A percentile compares a stretch with the other conserved stretches of the same genome.
phyloP scores from a whole-genome alignment of 2,329 filamentous ascomycete genomes.

The Alternaria sp. region DNA sequence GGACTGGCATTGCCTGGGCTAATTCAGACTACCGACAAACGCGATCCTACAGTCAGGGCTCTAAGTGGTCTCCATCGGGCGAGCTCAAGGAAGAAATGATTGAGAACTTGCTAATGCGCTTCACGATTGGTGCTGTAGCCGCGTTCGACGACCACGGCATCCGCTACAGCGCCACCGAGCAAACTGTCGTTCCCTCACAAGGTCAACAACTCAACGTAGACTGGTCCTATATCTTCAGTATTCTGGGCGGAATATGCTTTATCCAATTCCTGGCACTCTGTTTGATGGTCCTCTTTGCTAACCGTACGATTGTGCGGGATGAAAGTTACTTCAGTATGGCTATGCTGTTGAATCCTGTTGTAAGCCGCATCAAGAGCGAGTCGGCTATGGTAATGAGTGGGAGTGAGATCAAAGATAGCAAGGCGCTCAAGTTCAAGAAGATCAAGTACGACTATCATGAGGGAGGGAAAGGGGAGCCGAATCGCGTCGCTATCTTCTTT shows the following conservation, averaged over 20 bases:
- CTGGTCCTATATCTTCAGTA: slow-evolving; percentile 36
- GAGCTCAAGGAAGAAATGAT: slow-evolving; percentile 16
- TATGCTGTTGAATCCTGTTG: slow-evolving; percentile 43
- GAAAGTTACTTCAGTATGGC: slow-evolving; percentile 45
- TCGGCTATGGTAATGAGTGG: slow-evolving; percentile 39
- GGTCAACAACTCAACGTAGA: slow-evolving; percentile 43
- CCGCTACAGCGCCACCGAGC: slow-evolving; percentile 27
- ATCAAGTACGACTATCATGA: slow-evolving; percentile 46
- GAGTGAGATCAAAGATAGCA: slow-evolving; percentile 40
- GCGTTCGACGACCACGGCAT: slow-evolving; percentile 48
- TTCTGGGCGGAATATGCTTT: slow-evolving; percentile 20
- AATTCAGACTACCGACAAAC: slow-evolving; percentile 25
- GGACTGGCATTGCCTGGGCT: slow-evolving; percentile 37
- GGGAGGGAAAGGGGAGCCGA: slow-evolving; percentile 34
- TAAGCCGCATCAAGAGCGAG: slow-evolving; percentile 31
- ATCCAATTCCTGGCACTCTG: slow-evolving; percentile 34
- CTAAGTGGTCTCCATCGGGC: slow-evolving; percentile 37
- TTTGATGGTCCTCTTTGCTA: slow-evolving; percentile 24
- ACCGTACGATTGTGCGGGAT: slow-evolving; percentile 44
- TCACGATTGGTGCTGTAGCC: slow-evolving; percentile 43
- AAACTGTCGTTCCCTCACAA: slow-evolving; percentile 21
- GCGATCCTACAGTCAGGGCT: slow-evolving; percentile 32
- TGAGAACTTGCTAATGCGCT: slow-evolving; percentile 38
- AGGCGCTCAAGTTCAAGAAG: slow-evolving; percentile 35
- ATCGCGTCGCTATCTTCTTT: slow-evolving; percentile 40